Evolutionary conservation across 2,329 filamentous ascomycete species (phyloP).

Genomic region (Trichoderma sp.): DNA sequence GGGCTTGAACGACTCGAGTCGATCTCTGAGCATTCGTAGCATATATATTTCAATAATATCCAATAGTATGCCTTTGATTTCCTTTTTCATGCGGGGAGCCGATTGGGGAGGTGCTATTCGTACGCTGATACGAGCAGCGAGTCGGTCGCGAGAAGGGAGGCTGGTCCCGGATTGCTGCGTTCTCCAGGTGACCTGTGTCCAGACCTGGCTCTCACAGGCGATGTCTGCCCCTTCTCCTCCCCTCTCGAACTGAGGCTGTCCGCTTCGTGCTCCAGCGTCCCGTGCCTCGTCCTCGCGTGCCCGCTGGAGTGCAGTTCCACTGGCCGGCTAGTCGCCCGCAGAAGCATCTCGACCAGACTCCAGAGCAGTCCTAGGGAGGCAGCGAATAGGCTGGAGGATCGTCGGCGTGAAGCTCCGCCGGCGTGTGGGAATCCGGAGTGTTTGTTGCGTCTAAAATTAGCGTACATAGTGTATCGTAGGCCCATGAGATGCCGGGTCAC

Average conservation of each 20-base stretch:
- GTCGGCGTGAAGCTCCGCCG: background rate
- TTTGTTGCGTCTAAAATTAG: background rate
- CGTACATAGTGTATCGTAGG: background rate
- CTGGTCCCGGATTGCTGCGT: background rate
- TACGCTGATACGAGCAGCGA: background rate
- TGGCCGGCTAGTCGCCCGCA: background rate
- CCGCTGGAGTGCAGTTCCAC: background rate
- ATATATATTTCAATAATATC: too few species aligned
- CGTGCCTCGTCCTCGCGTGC: background rate
- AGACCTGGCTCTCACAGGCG: background rate
- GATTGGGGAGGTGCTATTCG: background rate
- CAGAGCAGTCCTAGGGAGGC: background rate
- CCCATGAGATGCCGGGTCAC: background rate
- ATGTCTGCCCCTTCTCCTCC: background rate
- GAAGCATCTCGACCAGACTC: background rate
- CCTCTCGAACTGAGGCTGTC: background rate
- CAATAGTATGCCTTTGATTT: background rate
- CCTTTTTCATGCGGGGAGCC: background rate
- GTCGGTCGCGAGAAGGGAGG: background rate
- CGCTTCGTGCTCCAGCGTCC: background rate
- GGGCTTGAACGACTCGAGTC: background rate
- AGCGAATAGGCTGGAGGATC: background rate
- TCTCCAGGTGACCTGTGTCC: background rate
- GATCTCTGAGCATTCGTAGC: background rate
- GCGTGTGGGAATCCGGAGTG: background rate